These are phyloP conservation scores for Microdochium trichocladiopsis DNA, from an alignment of 2,329 filamentous ascomycete genomes.

Conservation along the genomic window DNA sequence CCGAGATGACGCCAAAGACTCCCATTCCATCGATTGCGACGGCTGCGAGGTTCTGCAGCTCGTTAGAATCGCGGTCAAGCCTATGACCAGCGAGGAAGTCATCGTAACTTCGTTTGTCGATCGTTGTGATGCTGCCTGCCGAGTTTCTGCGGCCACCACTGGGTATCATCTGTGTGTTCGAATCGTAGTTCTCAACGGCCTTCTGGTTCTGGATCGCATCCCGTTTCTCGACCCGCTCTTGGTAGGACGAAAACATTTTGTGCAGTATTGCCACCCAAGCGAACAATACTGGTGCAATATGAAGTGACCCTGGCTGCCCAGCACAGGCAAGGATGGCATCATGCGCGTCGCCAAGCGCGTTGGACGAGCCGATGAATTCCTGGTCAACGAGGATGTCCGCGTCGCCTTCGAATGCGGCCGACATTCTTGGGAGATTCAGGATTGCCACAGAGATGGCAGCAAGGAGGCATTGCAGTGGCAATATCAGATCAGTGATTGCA, in stretches of 20 bases:
- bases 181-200: slow-evolving; percentile 46
- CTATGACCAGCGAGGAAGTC: slow-evolving; percentile 44
- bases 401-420: slow-evolving; percentile 46
- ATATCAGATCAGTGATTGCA: slow-evolving; percentile 40
- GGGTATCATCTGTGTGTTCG: slow-evolving; percentile 35
- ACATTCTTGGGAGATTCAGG: slow-evolving; percentile 56
- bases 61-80: slow-evolving; percentile 42
- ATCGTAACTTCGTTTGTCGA: slow-evolving; percentile 53
- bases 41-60: slow-evolving; percentile 42
- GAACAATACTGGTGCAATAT: slow-evolving; percentile 68
- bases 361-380: slow-evolving; percentile 61
- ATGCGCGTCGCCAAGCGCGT: slow-evolving; percentile 67
- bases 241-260: slow-evolving; percentile 57
- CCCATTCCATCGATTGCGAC: slow-evolving; percentile 40
- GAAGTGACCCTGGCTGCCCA: slow-evolving; percentile 46
- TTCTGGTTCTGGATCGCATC: slow-evolving; percentile 52
- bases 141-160: slow-evolving; percentile 45
- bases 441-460: slow-evolving; percentile 66
- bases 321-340: slow-evolving; percentile 55
- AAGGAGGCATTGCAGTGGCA: slow-evolving; percentile 62
- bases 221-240: slow-evolving; percentile 52
- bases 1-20: slow-evolving; percentile 46
- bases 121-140: slow-evolving; percentile 54
- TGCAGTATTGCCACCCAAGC: slow-evolving; percentile 76
- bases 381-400: slow-evolving; percentile 32